These are phyloP conservation scores for Imleria badia DNA, from an alignment of 768 basidiomycete species.

Conservation along the genomic window DNA sequence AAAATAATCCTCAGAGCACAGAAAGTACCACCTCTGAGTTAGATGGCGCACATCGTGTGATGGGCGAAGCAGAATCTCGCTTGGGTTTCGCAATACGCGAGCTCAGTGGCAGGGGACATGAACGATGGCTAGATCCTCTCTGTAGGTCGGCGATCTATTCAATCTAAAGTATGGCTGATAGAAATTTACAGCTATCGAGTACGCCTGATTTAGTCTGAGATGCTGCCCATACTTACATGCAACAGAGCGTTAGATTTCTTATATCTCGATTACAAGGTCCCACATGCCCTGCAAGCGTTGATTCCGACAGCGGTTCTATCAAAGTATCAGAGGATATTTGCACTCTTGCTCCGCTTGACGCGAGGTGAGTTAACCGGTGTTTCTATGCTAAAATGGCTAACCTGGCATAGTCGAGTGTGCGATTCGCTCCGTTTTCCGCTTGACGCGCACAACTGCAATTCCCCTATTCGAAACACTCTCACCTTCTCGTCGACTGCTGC, in stretches of 20 bases:
- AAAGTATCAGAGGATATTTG: constrained; percentile 84
- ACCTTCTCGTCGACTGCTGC: constrained; percentile 50
- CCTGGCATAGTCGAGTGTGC: constrained; percentile 61
- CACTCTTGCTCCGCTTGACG: constrained; percentile 73
- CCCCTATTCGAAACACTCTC: constrained; percentile 61
- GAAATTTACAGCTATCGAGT: constrained; percentile 23
- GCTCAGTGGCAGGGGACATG: constrained; percentile 60
- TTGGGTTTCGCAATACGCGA: constrained; percentile 85
- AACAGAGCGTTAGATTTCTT: constrained; percentile 83
- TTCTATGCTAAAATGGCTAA: constrained; percentile 1
- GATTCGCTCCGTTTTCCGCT: constrained; percentile 60
- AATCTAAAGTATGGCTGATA: constrained; percentile 6
- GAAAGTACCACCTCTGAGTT: constrained; percentile 27
- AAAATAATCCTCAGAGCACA: constrained; percentile 25
- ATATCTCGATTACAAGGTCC: constrained; percentile 89
- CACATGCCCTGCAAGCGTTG: constrained; percentile 68
- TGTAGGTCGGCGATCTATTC: constrained; percentile 49
- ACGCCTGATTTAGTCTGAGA: constrained; percentile 2
- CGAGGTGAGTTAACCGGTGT: constrained; percentile 52
- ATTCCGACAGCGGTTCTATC: constrained; percentile 71
- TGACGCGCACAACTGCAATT: constrained; percentile 44
- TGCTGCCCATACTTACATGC: constrained; percentile 1
- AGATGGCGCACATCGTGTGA: constrained; percentile 36
- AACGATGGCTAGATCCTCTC: constrained; percentile 80
- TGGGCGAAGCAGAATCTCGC: constrained; percentile 69